Evolutionary conservation across 1,139 yeast species (phyloP).

Genomic region (Yarrowia galli): DNA sequence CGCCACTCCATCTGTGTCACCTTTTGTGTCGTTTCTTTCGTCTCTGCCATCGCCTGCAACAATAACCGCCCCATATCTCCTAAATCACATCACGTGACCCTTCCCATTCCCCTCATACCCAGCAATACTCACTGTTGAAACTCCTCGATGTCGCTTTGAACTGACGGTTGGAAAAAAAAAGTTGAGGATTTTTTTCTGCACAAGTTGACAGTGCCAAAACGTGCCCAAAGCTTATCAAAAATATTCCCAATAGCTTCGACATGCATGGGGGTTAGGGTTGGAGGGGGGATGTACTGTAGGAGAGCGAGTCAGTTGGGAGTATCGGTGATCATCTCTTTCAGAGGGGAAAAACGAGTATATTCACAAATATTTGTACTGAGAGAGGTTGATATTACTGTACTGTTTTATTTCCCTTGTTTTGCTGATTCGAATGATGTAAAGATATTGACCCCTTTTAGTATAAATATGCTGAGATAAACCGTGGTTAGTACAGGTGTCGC

Average conservation of each 20-base stretch:
- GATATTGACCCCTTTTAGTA: too few species aligned
- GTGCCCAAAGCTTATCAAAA: constrained; percentile 35
- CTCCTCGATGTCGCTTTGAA: constrained; percentile 22
- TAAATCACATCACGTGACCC: neutral
- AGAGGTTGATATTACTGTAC: too few species aligned
- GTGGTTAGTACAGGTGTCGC: too few species aligned
- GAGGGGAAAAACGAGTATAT: too few species aligned
- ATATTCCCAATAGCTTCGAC: constrained; percentile 19
- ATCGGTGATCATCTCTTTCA: too few species aligned
- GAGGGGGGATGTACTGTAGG: too few species aligned
- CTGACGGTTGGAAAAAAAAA: neutral
- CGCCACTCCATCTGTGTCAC: neutral
- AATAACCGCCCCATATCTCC: neutral
- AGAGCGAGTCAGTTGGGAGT: too few species aligned
- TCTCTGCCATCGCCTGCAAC: too few species aligned
- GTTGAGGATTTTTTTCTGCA: constrained; percentile 36
- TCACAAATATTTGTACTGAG: too few species aligned
- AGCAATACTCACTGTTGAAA: constrained; percentile 9
- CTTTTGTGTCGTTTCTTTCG: neutral
- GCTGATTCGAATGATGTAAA: too few species aligned
- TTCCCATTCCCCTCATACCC: neutral
- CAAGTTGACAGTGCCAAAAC: constrained; percentile 14
- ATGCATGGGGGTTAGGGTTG: constrained; percentile 33
- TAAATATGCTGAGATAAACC: too few species aligned
- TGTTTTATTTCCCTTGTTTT: too few species aligned